A percentile compares a stretch with the other conserved stretches of the same genome.
These are phyloP conservation scores for Fusarium abutilonis DNA, from an alignment of 2,329 filamentous ascomycete species.

Conservation along the genomic window DNA sequence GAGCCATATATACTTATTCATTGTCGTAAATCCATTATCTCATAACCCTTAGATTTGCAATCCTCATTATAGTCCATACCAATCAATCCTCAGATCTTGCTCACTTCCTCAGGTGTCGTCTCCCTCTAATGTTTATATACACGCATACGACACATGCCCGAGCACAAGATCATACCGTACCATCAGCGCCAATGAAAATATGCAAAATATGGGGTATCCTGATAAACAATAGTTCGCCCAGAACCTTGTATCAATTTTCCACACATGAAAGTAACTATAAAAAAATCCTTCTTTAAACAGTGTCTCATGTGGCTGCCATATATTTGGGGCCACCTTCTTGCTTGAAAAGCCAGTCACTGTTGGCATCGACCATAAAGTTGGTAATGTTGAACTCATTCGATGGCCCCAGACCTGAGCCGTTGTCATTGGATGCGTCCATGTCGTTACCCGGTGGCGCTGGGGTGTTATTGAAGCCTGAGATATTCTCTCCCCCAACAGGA, in stretches of 20 bases:
- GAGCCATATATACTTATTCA: slow-evolving; percentile 8
- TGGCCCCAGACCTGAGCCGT: slow-evolving; percentile 42
- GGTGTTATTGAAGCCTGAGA: slow-evolving; percentile 33
- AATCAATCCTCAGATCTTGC: slow-evolving; percentile 3
- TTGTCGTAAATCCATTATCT: slow-evolving; percentile 12
- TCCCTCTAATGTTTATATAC: slow-evolving; percentile 1
- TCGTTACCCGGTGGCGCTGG: slow-evolving; percentile 39
- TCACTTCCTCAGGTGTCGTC: not conserved
- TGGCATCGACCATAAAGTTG: slow-evolving; percentile 79
- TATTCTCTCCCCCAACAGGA: slow-evolving; percentile 57
- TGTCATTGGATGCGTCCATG: slow-evolving; percentile 45
- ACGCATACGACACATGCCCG: not conserved
- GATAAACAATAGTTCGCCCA: slow-evolving; percentile 16
- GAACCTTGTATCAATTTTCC: slow-evolving; percentile 11
- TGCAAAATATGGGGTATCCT: slow-evolving; percentile 35
- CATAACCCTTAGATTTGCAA: not conserved
- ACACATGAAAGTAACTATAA: not conserved
- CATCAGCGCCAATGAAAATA: slow-evolving; percentile 5
- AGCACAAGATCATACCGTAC: not conserved
- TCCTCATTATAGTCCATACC: not conserved
- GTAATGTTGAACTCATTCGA: slow-evolving; percentile 79
- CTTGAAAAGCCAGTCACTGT: slow-evolving; percentile 79
- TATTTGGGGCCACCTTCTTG: slow-evolving; percentile 51
- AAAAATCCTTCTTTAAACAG: not conserved
- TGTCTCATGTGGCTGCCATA: slow-evolving; percentile 37